These are phyloP conservation scores for Cutaneotrichosporon sp. DNA, from an alignment of 1,284 basidiomycete genomes.

Conservation along the genomic window DNA sequence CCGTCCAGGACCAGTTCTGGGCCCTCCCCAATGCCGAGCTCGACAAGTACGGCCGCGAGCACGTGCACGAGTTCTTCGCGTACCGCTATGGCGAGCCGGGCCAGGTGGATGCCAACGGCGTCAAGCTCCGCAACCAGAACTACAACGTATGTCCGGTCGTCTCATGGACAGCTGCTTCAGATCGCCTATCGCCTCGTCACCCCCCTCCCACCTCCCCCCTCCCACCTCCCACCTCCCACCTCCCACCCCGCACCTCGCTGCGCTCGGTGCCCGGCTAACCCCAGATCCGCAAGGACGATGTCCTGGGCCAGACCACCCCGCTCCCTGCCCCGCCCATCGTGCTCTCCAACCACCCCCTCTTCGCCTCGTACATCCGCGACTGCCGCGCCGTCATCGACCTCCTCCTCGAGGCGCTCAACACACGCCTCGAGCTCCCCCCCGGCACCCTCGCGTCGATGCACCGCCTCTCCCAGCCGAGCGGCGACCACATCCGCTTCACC, in stretches of 20 bases:
- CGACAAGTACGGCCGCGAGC: constrained; percentile 27
- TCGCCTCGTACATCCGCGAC: constrained; percentile 26
- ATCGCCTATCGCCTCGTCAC: no score
- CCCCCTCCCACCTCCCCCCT: not conserved
- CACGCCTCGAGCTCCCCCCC: constrained; percentile 60
- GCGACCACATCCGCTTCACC: constrained; percentile 64
- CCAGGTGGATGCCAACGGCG: constrained; percentile 15
- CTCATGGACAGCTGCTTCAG: no score
- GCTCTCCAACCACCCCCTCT: constrained; percentile 18
- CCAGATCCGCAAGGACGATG: constrained; percentile 35
- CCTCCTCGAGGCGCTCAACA: constrained; percentile 62
- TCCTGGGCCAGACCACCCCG: constrained; percentile 23
- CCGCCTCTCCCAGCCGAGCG: constrained; percentile 57
- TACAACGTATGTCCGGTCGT: no score
- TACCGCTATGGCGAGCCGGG: constrained; percentile 26
- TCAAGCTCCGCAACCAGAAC: constrained; percentile 24
- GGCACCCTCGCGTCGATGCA: constrained; percentile 61
- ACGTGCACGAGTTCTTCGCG: constrained; percentile 32
- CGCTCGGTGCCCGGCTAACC: no score
- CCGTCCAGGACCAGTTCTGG: constrained; percentile 32
- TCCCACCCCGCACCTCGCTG: not conserved
- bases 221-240: no score
- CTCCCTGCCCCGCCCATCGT: constrained; percentile 26
- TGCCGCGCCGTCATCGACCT: constrained; percentile 58
- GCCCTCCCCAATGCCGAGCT: constrained; percentile 29